Evolutionary conservation across 306 rosid species (phyloP).

Genomic region (Malus fusca): DNA sequence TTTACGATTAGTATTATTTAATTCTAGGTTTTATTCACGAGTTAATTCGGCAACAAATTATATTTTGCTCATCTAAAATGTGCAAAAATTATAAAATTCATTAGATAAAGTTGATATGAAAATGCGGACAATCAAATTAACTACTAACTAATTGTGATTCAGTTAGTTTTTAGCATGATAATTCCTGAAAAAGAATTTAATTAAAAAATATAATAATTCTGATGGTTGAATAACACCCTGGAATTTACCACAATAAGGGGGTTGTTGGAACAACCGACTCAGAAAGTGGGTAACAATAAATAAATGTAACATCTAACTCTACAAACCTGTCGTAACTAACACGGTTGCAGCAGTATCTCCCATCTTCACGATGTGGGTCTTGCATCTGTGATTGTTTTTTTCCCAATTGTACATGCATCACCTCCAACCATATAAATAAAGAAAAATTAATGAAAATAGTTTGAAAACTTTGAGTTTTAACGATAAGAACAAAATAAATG

Average conservation of each 20-base stretch:
- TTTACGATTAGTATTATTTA: no score
- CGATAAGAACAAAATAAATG: no score
- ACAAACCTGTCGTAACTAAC: background rate
- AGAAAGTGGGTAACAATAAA: background rate
- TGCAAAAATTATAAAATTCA: no score
- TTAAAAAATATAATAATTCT: no score
- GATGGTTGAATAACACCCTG: background rate
- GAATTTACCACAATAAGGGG: background rate
- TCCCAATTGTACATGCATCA: background rate
- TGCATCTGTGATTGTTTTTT: no score
- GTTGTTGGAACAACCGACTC: slow-evolving; percentile 12
- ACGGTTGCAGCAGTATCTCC: background rate
- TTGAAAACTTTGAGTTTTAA: no score
- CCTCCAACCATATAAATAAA: background rate
- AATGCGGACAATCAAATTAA: background rate
- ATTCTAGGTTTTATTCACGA: no score
- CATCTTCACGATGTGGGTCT: background rate
- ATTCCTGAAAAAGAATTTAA: background rate
- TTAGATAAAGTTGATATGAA: no score
- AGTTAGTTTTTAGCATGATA: background rate
- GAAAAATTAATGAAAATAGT: no score
- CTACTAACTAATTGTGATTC: no score
- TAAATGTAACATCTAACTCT: background rate
- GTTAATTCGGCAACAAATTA: no score
- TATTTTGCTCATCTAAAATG: no score